Conservation (phyloP, 2,329 filamentous ascomycete species). For the Cladophialophora exuberans region DNA sequence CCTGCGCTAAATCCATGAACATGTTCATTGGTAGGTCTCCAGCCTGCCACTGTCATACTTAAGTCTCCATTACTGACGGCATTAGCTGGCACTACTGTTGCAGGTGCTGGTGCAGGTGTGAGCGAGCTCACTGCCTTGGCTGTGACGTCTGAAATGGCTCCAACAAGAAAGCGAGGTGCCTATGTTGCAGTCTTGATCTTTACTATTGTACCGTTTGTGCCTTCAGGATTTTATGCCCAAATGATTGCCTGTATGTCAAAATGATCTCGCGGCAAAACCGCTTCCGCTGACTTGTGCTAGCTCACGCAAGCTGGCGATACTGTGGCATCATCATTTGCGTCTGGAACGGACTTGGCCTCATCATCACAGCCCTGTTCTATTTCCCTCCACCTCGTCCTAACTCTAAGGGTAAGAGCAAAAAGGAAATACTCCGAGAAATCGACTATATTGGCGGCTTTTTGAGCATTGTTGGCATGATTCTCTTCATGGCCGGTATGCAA, state of each 20-base stretch:
- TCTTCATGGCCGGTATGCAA: slow-evolving; percentile 49
- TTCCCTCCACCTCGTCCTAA: slow-evolving; percentile 50
- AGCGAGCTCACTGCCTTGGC: slow-evolving; percentile 70
- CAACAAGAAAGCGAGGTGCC: slow-evolving; percentile 65
- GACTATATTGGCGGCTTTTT: slow-evolving; percentile 54
- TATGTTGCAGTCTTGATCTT: slow-evolving; percentile 65
- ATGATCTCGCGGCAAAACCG: background rate
- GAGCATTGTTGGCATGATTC: slow-evolving; percentile 42
- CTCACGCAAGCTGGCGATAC: slow-evolving; percentile 26
- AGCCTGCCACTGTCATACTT: background rate
- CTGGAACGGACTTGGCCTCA: slow-evolving; percentile 46
- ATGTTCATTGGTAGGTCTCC: slow-evolving; percentile 45
- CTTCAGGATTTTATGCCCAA: slow-evolving; percentile 65
- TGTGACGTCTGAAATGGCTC: slow-evolving; percentile 69
- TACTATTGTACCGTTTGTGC: slow-evolving; percentile 65
- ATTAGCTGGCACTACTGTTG: slow-evolving; percentile 61
- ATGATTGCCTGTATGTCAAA: slow-evolving; percentile 46
- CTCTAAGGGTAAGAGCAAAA: slow-evolving; percentile 20
- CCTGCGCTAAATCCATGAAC: slow-evolving; percentile 63
- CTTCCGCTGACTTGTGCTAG: background rate
- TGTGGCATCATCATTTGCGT: slow-evolving; percentile 33
- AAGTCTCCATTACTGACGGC: background rate
- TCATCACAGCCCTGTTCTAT: slow-evolving; percentile 49
- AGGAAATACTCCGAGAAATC: slow-evolving; percentile 48
- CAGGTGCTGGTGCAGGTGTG: slow-evolving; percentile 67